Conservation (phyloP, 129 eudicot species). For the Artemisia tridentata region DNA sequence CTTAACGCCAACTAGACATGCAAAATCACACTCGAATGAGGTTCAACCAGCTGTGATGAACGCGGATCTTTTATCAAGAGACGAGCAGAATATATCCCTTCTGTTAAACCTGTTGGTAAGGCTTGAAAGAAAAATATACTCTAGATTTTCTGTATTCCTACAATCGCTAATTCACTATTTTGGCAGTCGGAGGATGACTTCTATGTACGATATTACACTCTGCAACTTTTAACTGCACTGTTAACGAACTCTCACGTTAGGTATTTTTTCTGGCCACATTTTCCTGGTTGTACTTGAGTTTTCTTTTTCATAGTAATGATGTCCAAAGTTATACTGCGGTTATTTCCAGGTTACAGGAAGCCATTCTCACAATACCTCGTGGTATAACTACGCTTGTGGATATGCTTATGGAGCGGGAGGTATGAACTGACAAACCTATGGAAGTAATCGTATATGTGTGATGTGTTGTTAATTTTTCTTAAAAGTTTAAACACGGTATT, state of each 20-base stretch:
- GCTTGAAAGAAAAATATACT: neutral
- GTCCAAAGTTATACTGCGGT: slow-evolving; percentile 2
- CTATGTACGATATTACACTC: slow-evolving; percentile 85
- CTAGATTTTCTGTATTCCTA: neutral
- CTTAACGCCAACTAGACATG: slow-evolving; percentile 66
- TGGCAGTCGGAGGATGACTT: slow-evolving; percentile 92
- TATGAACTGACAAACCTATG: slow-evolving; percentile 26
- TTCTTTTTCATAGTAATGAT: neutral
- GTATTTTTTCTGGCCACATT: slow-evolving; percentile 31
- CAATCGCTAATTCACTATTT: slow-evolving; percentile 27
- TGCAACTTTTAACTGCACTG: slow-evolving; percentile 85
- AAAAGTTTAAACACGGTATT: neutral
- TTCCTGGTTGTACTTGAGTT: neutral
- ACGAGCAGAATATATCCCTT: slow-evolving; percentile 31
- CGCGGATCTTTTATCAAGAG: slow-evolving; percentile 37
- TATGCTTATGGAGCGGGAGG: slow-evolving; percentile 99
- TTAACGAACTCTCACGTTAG: slow-evolving; percentile 69
- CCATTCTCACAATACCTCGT: slow-evolving; percentile 76
- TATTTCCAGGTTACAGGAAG: slow-evolving; percentile 83
- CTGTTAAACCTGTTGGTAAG: slow-evolving; percentile 34
- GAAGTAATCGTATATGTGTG: neutral
- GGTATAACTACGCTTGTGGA: slow-evolving; percentile 91
- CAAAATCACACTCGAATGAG: slow-evolving; percentile 51
- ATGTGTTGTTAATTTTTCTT: neutral
- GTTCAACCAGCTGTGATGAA: slow-evolving; percentile 53